Evolutionary conservation across 768 basidiomycete species (phyloP).

Genomic region (Termitomyces heimii): DNA sequence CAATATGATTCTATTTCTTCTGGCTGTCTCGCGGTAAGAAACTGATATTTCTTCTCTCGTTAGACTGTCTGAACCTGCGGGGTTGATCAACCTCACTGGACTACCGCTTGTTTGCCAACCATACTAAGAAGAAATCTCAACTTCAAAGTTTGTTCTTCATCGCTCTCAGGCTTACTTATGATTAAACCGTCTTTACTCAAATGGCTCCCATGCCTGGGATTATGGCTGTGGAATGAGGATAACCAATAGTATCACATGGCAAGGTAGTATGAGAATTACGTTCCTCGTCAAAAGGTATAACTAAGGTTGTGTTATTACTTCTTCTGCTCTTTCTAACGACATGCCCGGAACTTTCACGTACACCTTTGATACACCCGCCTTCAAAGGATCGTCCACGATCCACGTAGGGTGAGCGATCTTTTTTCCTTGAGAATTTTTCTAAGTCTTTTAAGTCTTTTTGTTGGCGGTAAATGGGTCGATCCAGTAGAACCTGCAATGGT

Average conservation of each 20-base stretch:
- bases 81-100: no score
- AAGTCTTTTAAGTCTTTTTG: neutral
- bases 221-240: no score
- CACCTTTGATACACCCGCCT: slow-evolving; percentile 46
- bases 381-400: slow-evolving; percentile 50
- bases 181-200: neutral
- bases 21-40: no score
- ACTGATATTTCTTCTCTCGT: no score
- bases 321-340: neutral
- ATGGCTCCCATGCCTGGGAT: neutral
- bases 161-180: neutral
- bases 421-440: neutral
- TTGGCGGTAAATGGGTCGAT: no score
- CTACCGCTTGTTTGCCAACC: no score
- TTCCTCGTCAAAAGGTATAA: neutral
- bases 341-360: slow-evolving; percentile 37
- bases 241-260: no score
- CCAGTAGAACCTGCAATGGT: no score
- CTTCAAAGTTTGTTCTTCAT: neutral
- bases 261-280: neutral
- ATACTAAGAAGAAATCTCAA: neutral
- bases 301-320: neutral
- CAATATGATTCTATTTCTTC: no score
- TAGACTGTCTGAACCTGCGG: no score
- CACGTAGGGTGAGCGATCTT: slow-evolving; percentile 40